Percentiles rank a stretch among this genome's conserved stretches.
Evolutionary conservation across 768 basidiomycete species (phyloP).

Genomic region (Sarcomyxa edulis): DNA sequence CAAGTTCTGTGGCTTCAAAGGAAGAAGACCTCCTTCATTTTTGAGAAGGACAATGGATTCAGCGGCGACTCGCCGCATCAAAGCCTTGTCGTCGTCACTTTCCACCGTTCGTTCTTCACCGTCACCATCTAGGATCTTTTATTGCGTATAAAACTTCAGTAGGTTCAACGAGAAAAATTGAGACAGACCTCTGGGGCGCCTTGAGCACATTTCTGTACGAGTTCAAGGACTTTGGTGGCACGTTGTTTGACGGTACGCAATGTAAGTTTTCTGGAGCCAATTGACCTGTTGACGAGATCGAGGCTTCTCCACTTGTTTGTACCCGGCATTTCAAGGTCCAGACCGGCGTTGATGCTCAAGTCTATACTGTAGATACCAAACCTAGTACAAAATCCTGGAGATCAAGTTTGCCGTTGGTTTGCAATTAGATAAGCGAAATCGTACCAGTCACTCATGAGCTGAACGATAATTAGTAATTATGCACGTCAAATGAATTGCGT

Average conservation of each 20-base stretch:
- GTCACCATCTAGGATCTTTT: no score
- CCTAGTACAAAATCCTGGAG: conserved; percentile 64
- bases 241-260: conserved; percentile 61
- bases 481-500: background rate
- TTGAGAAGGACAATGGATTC: conserved; percentile 57
- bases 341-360: conserved; percentile 52
- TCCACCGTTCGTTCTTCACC: conserved; percentile 40
- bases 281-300: conserved; percentile 59
- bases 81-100: conserved; percentile 37
- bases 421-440: conserved; percentile 56
- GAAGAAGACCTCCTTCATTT: conserved; percentile 44
- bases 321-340: conserved; percentile 67
- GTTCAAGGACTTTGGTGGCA: conserved; percentile 46
- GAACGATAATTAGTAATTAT: conserved; percentile 36
- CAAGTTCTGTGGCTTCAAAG: conserved; percentile 29
- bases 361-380: conserved; percentile 42
- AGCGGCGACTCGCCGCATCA: conserved; percentile 46
- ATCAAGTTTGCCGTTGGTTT: conserved; percentile 60
- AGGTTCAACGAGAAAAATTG: conserved; percentile 18
- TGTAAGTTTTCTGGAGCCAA: conserved; percentile 59
- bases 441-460: conserved; percentile 68
- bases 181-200: conserved; percentile 56
- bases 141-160: no score
- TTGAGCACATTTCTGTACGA: conserved; percentile 65
- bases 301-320: conserved; percentile 69